phyloP scores from a whole-genome alignment of 2,329 filamentous ascomycete species.

The Ophiostoma piceae region DNA sequence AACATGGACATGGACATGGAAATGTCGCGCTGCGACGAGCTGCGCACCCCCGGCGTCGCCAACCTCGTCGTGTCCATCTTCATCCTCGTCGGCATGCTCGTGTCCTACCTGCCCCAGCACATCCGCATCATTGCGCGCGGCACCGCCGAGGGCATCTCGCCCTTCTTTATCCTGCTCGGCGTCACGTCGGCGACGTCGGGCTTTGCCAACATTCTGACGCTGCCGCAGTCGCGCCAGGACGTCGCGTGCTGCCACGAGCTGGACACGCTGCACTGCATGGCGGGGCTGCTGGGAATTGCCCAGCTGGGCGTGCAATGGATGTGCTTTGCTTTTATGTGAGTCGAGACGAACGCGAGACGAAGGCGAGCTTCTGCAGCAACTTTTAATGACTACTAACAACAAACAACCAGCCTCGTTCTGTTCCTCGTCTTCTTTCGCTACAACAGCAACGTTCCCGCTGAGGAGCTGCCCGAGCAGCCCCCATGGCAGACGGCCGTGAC shows the following conservation, averaged over 20 bases:
- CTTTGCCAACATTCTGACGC: constrained; percentile 85
- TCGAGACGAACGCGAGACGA: constrained; percentile 24
- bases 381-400: too few species aligned
- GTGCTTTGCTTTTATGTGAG: constrained; percentile 87
- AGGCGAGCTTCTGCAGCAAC: too few species aligned
- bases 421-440: constrained; percentile 91
- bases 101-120: constrained; percentile 94
- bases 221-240: constrained; percentile 76
- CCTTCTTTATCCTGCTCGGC: constrained; percentile 91
- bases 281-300: constrained; percentile 78
- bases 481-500: constrained; percentile 73
- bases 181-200: constrained; percentile 82
- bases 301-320: constrained; percentile 90
- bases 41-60: constrained; percentile 49
- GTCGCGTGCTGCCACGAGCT: constrained; percentile 82
- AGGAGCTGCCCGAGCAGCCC: constrained; percentile 49
- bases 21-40: constrained; percentile 43
- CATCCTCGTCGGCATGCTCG: constrained; percentile 78
- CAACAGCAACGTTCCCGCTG: constrained; percentile 45
- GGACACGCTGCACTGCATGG: constrained; percentile 74
- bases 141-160: constrained; percentile 90
- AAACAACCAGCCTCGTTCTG: constrained; percentile 68
- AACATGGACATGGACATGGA: too few species aligned
- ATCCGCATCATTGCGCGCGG: constrained; percentile 79
- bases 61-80: constrained; percentile 52